Conservation (phyloP, 805 yeast genomes). For the Candida silvicultrix region DNA sequence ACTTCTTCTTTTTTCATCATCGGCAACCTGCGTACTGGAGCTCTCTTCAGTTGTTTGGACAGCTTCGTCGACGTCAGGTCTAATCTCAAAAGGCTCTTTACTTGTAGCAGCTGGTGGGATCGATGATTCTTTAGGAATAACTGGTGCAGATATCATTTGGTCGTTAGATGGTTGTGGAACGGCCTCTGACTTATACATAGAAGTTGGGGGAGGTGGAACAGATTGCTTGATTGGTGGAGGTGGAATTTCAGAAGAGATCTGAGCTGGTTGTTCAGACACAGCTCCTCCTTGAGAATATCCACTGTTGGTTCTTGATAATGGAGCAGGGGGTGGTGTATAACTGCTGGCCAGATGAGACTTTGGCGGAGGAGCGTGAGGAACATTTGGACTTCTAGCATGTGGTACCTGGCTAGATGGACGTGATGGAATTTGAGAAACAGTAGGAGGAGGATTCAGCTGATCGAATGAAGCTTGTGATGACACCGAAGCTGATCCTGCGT, state of each 20-base stretch:
- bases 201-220: not conserved
- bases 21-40: not conserved
- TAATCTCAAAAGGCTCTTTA: not conserved
- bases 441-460: not conserved
- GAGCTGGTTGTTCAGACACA: not conserved
- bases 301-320: not conserved
- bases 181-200: not conserved
- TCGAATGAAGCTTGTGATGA: not conserved
- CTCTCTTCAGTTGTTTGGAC: not conserved
- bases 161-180: not conserved
- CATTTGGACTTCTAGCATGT: not conserved
- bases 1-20: not conserved
- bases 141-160: no score
- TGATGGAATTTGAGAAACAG: not conserved
- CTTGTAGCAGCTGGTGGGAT: not conserved
- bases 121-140: not conserved
- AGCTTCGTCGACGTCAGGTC: constrained; percentile 1
- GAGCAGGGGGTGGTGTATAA: not conserved
- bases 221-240: not conserved
- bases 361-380: not conserved
- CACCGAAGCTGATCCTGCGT: not conserved
- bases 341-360: not conserved
- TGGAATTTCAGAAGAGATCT: not conserved
- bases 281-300: not conserved
- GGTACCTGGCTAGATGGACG: not conserved